These are phyloP conservation scores for Trametes cingulata DNA, from an alignment of 768 basidiomycete species.

Conservation along the genomic window DNA sequence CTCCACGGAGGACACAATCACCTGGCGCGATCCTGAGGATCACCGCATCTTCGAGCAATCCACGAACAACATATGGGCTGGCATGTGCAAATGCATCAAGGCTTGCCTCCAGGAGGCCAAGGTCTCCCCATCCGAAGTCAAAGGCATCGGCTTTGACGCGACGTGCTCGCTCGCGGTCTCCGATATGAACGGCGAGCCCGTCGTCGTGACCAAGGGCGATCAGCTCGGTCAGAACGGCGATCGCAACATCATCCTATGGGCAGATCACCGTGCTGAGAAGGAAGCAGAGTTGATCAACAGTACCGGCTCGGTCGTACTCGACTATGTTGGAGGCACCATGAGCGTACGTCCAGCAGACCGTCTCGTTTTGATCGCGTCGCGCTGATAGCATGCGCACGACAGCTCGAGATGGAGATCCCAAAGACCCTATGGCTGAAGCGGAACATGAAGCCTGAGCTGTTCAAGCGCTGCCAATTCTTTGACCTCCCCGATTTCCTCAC, in stretches of 20 bases:
- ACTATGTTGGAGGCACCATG: slow-evolving; percentile 96
- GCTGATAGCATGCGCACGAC: neutral
- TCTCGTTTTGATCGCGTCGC: neutral
- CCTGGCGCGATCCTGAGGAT: slow-evolving; percentile 82
- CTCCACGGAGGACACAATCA: slow-evolving; percentile 77
- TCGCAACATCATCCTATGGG: slow-evolving; percentile 93
- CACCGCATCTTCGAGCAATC: slow-evolving; percentile 97
- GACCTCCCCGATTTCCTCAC: slow-evolving; percentile 97
- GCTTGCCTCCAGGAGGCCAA: slow-evolving; percentile 61
- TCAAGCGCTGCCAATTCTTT: slow-evolving; percentile 78
- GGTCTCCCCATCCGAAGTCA: slow-evolving; percentile 61
- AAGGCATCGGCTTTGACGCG: slow-evolving; percentile 92
- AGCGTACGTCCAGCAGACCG: slow-evolving; percentile 50
- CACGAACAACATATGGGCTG: slow-evolving; percentile 82
- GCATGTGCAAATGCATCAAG: slow-evolving; percentile 61
- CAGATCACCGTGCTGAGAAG: slow-evolving; percentile 91
- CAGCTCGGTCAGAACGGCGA: slow-evolving; percentile 65
- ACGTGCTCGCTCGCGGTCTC: slow-evolving; percentile 94
- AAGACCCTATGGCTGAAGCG: slow-evolving; percentile 97
- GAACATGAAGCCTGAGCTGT: slow-evolving; percentile 72
- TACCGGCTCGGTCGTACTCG: slow-evolving; percentile 80
- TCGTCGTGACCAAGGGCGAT: slow-evolving; percentile 71
- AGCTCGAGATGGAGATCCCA: slow-evolving; percentile 99
- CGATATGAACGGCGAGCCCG: slow-evolving; percentile 69
- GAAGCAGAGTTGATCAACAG: slow-evolving; percentile 90